phyloP scores from a whole-genome alignment of 768 basidiomycete species.

The Mycena metata region DNA sequence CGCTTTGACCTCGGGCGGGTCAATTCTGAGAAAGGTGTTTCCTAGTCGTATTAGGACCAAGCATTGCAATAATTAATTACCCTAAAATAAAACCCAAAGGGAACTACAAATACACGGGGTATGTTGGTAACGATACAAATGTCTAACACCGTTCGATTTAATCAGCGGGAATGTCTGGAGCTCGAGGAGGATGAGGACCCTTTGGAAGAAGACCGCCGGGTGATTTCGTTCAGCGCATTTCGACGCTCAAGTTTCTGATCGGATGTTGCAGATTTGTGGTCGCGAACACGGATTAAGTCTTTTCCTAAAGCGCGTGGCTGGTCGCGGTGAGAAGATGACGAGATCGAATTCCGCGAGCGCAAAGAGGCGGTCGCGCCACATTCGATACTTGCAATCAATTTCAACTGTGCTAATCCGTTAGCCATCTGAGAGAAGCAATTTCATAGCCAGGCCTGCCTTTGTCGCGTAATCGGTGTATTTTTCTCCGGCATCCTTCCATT shows the following conservation, averaged over 20 bases:
- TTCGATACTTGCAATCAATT: conserved; percentile 6
- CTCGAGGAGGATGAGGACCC: neutral
- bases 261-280: neutral
- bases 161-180: conserved; percentile 1
- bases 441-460: conserved; percentile 13
- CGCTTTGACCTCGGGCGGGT: no score
- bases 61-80: no score
- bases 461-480: conserved; percentile 15
- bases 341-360: neutral
- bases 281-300: neutral
- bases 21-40: no score
- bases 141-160: no score
- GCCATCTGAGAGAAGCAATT: neutral
- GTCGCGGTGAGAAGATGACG: neutral
- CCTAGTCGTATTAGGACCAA: no score
- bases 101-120: no score
- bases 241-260: conserved; percentile 8
- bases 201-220: conserved; percentile 12
- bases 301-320: conserved; percentile 4
- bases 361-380: conserved; percentile 25
- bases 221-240: conserved; percentile 12
- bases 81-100: no score
- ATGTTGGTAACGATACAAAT: no score
- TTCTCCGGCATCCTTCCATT: conserved; percentile 19
- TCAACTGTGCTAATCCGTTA: conserved; percentile 10